phyloP scores from a whole-genome alignment of 257 asterid species.

The Scutellaria galericulata region DNA sequence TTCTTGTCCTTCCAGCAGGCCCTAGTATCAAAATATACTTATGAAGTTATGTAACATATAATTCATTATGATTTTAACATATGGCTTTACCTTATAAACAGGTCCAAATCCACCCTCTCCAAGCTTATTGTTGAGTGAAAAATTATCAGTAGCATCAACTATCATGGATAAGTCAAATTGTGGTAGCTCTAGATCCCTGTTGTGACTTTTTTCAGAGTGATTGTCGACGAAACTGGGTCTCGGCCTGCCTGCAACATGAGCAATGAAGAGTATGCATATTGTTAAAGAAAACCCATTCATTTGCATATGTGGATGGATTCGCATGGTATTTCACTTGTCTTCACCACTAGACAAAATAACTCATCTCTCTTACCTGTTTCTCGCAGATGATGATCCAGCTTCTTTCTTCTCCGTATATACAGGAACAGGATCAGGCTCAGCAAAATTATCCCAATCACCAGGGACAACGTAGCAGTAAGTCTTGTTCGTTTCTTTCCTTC shows the following conservation, averaged over 20 bases:
- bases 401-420: conserved; percentile 16
- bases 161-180: conserved; percentile 24
- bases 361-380: conserved; percentile 7
- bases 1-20: conserved; percentile 38
- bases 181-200: conserved; percentile 42
- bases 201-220: background rate
- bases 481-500: conserved; percentile 1
- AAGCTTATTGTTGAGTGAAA: conserved; percentile 30
- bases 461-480: conserved; percentile 8
- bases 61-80: background rate
- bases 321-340: background rate
- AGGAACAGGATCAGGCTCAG: conserved; percentile 24
- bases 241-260: background rate
- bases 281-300: background rate
- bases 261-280: background rate
- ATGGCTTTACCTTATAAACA: conserved; percentile 44
- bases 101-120: conserved; percentile 50
- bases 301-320: background rate
- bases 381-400: background rate
- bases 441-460: conserved; percentile 11
- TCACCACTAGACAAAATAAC: background rate
- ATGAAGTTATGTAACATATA: background rate
- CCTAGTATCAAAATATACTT: conserved; percentile 12
- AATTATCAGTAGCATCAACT: conserved; percentile 35
- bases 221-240: background rate